phyloP scores from a whole-genome alignment of 1,284 basidiomycete species.

The Ganoderma resinaceum region DNA sequence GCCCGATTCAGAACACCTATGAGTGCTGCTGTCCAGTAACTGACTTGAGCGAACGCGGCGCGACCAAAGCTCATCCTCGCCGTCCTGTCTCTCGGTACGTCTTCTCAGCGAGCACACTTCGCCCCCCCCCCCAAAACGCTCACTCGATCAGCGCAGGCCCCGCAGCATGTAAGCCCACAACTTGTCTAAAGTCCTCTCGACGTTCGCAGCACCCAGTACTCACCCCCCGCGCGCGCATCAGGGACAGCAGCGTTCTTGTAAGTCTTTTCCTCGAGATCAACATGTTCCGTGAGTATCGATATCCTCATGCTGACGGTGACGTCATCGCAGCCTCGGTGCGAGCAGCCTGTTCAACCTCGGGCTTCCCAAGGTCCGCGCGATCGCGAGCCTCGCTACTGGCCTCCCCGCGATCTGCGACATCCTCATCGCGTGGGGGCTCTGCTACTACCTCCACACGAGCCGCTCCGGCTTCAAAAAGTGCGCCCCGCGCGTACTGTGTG shows the following conservation, averaged over 20 bases:
- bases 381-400: background rate
- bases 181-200: background rate
- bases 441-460: constrained; percentile 10
- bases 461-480: constrained; percentile 1
- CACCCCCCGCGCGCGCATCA: background rate
- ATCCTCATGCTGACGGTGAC: background rate
- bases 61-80: background rate
- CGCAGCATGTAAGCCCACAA: background rate
- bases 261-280: too few relatives aligned
- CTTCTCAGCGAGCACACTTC: background rate
- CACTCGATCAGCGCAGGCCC: background rate
- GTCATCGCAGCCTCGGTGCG: background rate
- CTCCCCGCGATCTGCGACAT: constrained; percentile 1
- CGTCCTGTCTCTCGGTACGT: background rate
- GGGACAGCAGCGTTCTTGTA: background rate
- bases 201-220: background rate
- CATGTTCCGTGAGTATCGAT: too few relatives aligned
- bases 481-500: background rate
- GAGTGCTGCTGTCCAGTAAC: background rate
- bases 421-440: constrained; percentile 12
- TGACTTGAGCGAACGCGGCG: background rate
- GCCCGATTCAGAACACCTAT: background rate
- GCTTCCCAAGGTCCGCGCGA: background rate
- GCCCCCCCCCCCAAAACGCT: background rate
- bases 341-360: background rate